phyloP scores from a whole-genome alignment of 306 rosid genomes.

The Psophocarpus tetragonolobus region DNA sequence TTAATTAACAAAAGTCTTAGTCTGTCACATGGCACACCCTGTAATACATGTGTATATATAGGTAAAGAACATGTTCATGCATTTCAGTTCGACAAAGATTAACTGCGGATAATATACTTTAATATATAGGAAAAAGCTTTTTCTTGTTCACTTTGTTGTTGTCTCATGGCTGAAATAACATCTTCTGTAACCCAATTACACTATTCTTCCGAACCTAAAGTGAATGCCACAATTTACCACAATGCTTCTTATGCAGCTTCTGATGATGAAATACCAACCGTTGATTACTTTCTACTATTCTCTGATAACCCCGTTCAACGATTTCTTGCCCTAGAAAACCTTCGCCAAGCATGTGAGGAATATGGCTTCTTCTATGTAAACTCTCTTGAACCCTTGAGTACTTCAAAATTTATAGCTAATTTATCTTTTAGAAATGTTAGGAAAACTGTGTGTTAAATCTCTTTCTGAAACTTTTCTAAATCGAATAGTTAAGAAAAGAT shows the following conservation, averaged over 20 bases:
- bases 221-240: not conserved
- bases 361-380: conserved; percentile 49
- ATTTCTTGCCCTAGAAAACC: conserved; percentile 26
- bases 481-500: too few relatives aligned
- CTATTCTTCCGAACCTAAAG: not conserved
- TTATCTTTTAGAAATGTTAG: too few relatives aligned
- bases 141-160: not conserved
- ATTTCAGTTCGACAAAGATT: not conserved
- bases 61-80: not conserved
- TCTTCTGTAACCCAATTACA: not conserved
- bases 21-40: too few relatives aligned
- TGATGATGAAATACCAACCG: conserved; percentile 40
- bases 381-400: not conserved
- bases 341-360: conserved; percentile 32
- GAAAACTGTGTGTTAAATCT: too few relatives aligned
- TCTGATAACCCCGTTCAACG: conserved; percentile 25
- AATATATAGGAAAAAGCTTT: not conserved
- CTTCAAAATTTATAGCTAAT: too few relatives aligned
- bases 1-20: too few relatives aligned
- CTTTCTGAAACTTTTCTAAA: too few relatives aligned
- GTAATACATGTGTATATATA: too few relatives aligned
- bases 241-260: conserved; percentile 20
- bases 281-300: conserved; percentile 39
- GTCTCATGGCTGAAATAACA: not conserved
- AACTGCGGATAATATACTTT: not conserved